Percentiles rank a stretch among this genome's conserved stretches.
phyloP scores from a whole-genome alignment of 495 filamentous ascomycete genomes.

The Tuber aestivum region DNA sequence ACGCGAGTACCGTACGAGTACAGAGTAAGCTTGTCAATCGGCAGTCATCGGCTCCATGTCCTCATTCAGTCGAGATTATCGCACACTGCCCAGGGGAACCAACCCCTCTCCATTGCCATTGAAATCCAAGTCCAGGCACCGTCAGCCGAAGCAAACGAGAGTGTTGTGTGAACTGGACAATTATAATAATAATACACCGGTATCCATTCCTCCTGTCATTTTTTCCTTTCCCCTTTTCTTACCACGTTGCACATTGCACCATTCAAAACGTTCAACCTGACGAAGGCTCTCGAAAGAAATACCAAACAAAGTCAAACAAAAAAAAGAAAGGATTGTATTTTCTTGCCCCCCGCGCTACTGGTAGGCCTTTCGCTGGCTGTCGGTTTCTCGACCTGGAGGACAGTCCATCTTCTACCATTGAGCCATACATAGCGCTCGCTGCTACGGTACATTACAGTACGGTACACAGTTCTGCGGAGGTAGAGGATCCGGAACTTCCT shows the following conservation, averaged over 20 bases:
- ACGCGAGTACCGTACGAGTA: too few relatives aligned
- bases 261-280: neutral
- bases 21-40: neutral
- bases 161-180: neutral
- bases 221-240: neutral
- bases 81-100: neutral
- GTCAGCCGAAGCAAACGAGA: constrained; percentile 3
- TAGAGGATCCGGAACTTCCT: neutral
- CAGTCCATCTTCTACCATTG: neutral
- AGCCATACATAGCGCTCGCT: neutral
- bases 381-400: neutral
- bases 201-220: neutral
- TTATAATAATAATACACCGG: neutral
- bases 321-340: neutral
- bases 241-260: neutral
- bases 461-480: neutral
- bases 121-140: constrained; percentile 3
- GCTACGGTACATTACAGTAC: too few relatives aligned
- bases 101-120: neutral
- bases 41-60: neutral
- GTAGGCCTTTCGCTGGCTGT: neutral
- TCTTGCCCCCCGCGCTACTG: neutral
- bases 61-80: neutral
- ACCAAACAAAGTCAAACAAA: neutral
- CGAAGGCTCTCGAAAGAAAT: neutral